phyloP scores from a whole-genome alignment of 306 rosid genomes.

The Cucumis hystrix region DNA sequence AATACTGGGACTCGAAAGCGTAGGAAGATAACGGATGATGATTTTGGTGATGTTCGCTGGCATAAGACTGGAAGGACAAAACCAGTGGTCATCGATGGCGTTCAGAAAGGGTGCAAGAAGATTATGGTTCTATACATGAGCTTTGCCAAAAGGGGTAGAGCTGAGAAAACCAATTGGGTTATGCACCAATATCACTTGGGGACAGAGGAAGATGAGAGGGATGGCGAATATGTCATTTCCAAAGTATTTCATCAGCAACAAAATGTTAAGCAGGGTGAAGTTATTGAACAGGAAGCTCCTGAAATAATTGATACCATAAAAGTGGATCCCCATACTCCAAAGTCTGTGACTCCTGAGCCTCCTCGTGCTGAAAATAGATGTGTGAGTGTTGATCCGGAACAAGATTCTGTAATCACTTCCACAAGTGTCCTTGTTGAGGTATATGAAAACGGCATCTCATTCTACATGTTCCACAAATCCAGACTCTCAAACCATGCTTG shows the following conservation, averaged over 20 bases:
- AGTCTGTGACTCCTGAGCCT: slow-evolving; percentile 56
- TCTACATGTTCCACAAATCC: neutral
- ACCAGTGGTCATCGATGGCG: slow-evolving; percentile 30
- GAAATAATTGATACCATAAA: slow-evolving; percentile 27
- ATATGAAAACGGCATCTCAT: neutral
- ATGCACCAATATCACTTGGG: slow-evolving; percentile 67
- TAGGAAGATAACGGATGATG: slow-evolving; percentile 37
- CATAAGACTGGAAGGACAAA: slow-evolving; percentile 66
- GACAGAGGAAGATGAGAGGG: slow-evolving; percentile 40
- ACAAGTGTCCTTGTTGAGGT: slow-evolving; percentile 31
- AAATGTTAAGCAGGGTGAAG: slow-evolving; percentile 18
- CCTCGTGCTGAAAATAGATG: slow-evolving; percentile 24
- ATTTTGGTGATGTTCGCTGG: slow-evolving; percentile 57
- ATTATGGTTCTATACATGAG: slow-evolving; percentile 52
- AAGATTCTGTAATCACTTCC: slow-evolving; percentile 1
- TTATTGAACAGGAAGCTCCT: slow-evolving; percentile 28
- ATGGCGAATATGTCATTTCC: slow-evolving; percentile 44
- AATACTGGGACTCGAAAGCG: slow-evolving; percentile 54
- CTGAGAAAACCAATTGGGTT: slow-evolving; percentile 52
- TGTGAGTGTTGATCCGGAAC: slow-evolving; percentile 27
- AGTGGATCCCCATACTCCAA: slow-evolving; percentile 72
- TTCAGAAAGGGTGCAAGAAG: slow-evolving; percentile 49
- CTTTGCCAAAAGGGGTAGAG: slow-evolving; percentile 25
- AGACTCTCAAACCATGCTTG: neutral
- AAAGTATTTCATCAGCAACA: slow-evolving; percentile 48